Percentiles rank a stretch among this genome's conserved stretches.
Evolutionary conservation across 2,329 filamentous ascomycete species (phyloP).

Genomic region (Talaromyces sp.): DNA sequence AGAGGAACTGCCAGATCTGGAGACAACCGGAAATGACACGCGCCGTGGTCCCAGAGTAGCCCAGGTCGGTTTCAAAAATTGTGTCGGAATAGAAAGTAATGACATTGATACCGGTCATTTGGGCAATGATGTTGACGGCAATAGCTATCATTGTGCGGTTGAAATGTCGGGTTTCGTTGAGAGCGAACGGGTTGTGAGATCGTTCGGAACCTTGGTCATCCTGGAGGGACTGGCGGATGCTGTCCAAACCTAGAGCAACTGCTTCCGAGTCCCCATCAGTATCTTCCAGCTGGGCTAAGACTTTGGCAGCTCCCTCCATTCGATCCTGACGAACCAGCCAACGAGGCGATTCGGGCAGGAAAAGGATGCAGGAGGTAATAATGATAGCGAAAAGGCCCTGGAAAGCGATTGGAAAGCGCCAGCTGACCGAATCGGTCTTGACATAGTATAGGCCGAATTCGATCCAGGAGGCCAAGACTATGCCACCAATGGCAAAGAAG

Average conservation of each 20-base stretch:
- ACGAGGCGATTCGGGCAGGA: constrained; percentile 10
- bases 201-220: constrained; percentile 9
- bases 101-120: constrained; percentile 26
- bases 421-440: constrained; percentile 21
- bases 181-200: constrained; percentile 16
- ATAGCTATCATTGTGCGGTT: constrained; percentile 21
- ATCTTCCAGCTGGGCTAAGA: constrained; percentile 3
- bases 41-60: constrained; percentile 16
- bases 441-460: constrained; percentile 9
- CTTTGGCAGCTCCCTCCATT: constrained; percentile 12
- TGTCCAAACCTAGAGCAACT: constrained; percentile 4
- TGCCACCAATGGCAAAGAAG: constrained; percentile 24
- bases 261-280: constrained; percentile 2
- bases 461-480: constrained; percentile 9
- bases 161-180: constrained; percentile 19
- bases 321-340: constrained; percentile 8
- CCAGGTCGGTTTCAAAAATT: constrained; percentile 21
- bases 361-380: constrained; percentile 27
- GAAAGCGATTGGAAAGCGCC: constrained; percentile 39
- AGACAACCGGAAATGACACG: constrained; percentile 21
- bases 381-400: constrained; percentile 39
- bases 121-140: constrained; percentile 21
- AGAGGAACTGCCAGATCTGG: constrained; percentile 15
- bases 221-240: constrained; percentile 3
- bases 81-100: constrained; percentile 26